Evolutionary conservation across 352 stramenopile genomes (phyloP).

Genomic region (Phytophthora fragariaefolia): DNA sequence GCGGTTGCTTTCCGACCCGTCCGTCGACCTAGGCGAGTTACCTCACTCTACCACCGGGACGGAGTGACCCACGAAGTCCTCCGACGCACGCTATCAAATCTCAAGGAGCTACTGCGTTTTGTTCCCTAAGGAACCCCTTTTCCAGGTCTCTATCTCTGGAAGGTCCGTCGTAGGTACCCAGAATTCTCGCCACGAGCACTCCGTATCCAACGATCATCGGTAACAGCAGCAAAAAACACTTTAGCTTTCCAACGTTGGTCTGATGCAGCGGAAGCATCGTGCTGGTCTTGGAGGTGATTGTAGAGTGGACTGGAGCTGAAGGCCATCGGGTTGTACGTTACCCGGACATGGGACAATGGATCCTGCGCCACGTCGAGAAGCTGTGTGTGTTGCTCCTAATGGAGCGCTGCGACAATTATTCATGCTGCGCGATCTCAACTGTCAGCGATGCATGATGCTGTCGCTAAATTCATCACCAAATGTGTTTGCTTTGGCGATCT

Average conservation of each 20-base stretch:
- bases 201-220: neutral
- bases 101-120: no score
- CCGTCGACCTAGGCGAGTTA: no score
- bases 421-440: neutral
- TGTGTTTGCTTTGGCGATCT: no score
- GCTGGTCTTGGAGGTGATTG: neutral
- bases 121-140: neutral
- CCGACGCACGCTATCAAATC: no score
- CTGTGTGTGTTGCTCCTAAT: neutral
- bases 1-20: no score
- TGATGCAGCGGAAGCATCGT: neutral
- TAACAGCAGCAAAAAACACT: neutral
- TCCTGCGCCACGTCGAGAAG: no score
- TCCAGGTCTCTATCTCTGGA: neutral
- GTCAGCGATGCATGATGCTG: no score
- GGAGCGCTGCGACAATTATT: neutral
- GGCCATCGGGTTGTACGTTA: neutral
- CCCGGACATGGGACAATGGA: neutral
- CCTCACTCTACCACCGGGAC: no score
- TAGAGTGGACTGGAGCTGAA: neutral
- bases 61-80: no score
- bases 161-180: neutral
- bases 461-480: no score
- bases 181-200: neutral
- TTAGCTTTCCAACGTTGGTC: neutral